Base-by-base conservation (phyloP, 164 flowering plant genomes). In the Piper betle region DNA sequence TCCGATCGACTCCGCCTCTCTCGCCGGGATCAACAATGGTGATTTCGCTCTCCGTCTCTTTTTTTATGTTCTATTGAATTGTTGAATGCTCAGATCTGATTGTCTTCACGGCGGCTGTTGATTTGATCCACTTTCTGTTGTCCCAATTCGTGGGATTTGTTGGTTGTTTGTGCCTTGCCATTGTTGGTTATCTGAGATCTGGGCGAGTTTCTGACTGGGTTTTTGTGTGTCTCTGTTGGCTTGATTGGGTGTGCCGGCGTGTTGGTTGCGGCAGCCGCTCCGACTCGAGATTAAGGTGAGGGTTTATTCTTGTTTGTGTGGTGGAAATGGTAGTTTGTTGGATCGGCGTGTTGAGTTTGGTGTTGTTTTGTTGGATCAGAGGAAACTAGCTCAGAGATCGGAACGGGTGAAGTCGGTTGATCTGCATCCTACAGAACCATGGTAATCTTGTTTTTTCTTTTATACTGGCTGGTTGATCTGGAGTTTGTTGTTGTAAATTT, bases 401-500 rank as follows among this genome's bases (percentile, higher is more conserved):
- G 97, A 91, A 48, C 80, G 97, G 71, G 96, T 88, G 37, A 91
- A 91, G 52, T 88, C 90, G 17, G 90, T 86, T 65, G 96, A 91
- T 81, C 84, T 91, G 4, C 97, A 91, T 73, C 97, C 97, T 5
- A 82, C 90, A 25, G 97, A 91, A 65, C 85, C 85, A 81, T 81
- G 85, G 85, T 81, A 77, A n/a, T 62, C 62, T 19, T 7, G 12
- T 55, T 33, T 8, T n/a, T 2, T 55, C 58, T 12, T 6, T 10
- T 42, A 6, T 10, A 0, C 46, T 42, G 46, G 10, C 33, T 25
- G 33, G 50, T 46, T 46, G 10, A 10, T 46, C 15, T 46, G 11
- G 46, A 6, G 7, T 11, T 42, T 42, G 7, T 6, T 42, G 46
- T 42, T 42, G 7, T 42, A 42, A 6, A 6, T 42, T 11, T 42